These are phyloP conservation scores for Phaffia rhodozyma DNA, from an alignment of 1,284 basidiomycete species.

Conservation along the genomic window DNA sequence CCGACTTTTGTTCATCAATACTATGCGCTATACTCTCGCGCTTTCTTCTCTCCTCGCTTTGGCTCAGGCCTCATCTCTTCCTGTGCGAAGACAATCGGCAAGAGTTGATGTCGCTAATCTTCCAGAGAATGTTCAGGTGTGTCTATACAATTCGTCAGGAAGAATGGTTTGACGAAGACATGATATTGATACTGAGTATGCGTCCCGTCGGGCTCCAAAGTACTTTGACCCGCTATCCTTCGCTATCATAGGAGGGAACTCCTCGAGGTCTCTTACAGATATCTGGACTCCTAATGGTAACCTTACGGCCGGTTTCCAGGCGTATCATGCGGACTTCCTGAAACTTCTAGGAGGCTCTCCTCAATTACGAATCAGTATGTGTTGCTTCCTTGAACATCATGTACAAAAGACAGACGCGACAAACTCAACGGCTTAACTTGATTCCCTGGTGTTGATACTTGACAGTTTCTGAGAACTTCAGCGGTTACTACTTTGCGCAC, in stretches of 20 bases:
- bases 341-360: constrained; percentile 43
- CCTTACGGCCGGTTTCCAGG: constrained; percentile 39
- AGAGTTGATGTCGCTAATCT: too few species aligned
- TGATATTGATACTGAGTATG: too few species aligned
- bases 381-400: not conserved
- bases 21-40: too few species aligned
- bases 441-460: not conserved
- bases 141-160: too few species aligned
- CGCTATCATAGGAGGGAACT: constrained; percentile 7
- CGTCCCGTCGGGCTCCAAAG: not conserved
- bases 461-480: constrained; percentile 36
- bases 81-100: too few species aligned
- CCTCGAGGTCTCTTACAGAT: not conserved
- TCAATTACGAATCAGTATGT: constrained; percentile 36
- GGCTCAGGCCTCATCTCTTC: too few species aligned
- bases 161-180: too few species aligned
- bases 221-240: constrained; percentile 18
- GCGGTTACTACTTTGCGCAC: constrained; percentile 48
- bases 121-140: too few species aligned
- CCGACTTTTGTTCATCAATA: too few species aligned
- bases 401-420: too few species aligned
- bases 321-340: constrained; percentile 47
- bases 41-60: too few species aligned
- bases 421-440: not conserved
- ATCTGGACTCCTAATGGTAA: constrained; percentile 1